Evolutionary conservation across 2,329 filamentous ascomycete genomes (phyloP).

Genomic region (Colletotrichum cereale): DNA sequence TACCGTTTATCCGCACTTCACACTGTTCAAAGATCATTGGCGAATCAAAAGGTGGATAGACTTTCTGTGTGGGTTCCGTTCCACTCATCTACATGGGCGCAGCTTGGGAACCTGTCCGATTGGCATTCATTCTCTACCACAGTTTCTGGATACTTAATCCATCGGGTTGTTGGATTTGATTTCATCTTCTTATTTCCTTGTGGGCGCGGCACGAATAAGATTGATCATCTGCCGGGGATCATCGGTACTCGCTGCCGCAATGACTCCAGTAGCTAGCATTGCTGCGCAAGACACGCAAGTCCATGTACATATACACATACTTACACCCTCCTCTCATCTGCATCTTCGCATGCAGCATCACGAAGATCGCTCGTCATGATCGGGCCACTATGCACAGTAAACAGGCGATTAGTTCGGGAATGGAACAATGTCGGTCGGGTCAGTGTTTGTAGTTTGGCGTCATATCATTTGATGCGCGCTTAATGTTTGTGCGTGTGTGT

Average conservation of each 20-base stretch:
- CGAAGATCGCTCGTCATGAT: slow-evolving; percentile 20
- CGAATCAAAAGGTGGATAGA: slow-evolving; percentile 7
- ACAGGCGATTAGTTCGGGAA: too few relatives aligned
- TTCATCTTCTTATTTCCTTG: not conserved
- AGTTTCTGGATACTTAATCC: not conserved
- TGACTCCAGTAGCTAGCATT: too few relatives aligned
- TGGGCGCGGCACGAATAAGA: not conserved
- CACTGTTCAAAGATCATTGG: slow-evolving; percentile 6
- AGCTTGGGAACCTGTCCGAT: slow-evolving; percentile 20
- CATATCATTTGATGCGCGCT: slow-evolving; percentile 33
- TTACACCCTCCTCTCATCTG: too few relatives aligned
- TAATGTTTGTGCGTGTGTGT: slow-evolving; percentile 2
- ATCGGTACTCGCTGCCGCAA: not conserved
- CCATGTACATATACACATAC: too few relatives aligned
- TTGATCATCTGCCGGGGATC: not conserved
- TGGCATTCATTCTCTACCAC: not conserved
- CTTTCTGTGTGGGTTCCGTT: not conserved
- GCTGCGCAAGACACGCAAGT: too few relatives aligned
- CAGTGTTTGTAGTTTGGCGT: slow-evolving; percentile 17
- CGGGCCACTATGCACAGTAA: slow-evolving; percentile 1
- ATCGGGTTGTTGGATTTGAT: not conserved
- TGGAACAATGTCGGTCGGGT: not conserved
- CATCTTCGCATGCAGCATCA: slow-evolving; percentile 24
- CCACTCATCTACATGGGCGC: slow-evolving; percentile 16
- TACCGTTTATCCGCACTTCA: not conserved